phyloP scores from a whole-genome alignment of 2,329 filamentous ascomycete species.

The Ascochyta rabiei region DNA sequence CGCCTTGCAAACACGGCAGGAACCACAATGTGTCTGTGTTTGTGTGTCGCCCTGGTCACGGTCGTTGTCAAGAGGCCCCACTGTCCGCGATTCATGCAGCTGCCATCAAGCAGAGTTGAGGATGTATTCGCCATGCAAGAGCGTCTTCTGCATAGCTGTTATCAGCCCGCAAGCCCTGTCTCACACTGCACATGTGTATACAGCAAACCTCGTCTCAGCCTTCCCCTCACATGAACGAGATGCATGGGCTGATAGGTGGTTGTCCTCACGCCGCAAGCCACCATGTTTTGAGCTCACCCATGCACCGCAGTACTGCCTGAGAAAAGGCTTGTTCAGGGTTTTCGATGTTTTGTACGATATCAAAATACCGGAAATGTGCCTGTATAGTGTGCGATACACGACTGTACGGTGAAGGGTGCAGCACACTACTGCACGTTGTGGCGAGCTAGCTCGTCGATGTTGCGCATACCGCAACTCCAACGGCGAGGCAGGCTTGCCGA shows the following conservation, averaged over 20 bases:
- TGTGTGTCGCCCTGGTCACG: background rate
- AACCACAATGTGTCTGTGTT: constrained; percentile 3
- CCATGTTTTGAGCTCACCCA: background rate
- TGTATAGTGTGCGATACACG: background rate
- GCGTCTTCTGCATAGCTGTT: constrained; percentile 7
- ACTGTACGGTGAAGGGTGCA: constrained; percentile 15
- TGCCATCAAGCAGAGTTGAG: constrained; percentile 10
- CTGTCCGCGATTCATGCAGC: constrained; percentile 13
- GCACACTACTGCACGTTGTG: constrained; percentile 13
- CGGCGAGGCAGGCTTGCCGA: constrained; percentile 9
- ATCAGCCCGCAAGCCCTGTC: constrained; percentile 3
- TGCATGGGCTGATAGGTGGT: too few species aligned
- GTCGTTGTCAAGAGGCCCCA: constrained; percentile 12
- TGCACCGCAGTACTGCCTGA: background rate
- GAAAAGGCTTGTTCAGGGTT: background rate
- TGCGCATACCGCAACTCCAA: constrained; percentile 13
- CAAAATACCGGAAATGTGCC: background rate
- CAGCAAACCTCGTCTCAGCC: background rate
- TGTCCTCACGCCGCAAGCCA: background rate
- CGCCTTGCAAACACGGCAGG: constrained; percentile 2
- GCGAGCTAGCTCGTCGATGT: background rate
- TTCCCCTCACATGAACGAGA: too few species aligned
- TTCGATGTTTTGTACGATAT: background rate
- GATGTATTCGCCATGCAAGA: background rate
- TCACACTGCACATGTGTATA: background rate